Percentiles rank a stretch among this genome's conserved stretches.
Evolutionary conservation across 352 stramenopile genomes (phyloP).

Genomic region (Aphanomyces stellatus): DNA sequence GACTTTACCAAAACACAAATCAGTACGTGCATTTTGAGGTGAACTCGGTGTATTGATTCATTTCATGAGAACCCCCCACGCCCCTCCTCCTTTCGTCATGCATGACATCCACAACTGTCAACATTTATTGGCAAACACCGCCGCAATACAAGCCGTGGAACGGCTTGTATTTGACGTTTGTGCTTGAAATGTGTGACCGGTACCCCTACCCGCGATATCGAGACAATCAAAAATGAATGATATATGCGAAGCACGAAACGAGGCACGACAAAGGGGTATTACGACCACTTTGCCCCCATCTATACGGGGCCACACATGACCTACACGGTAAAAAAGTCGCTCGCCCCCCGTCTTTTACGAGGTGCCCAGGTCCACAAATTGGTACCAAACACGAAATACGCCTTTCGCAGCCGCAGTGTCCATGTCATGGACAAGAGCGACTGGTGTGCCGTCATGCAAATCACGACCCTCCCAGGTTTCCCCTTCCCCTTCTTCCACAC

Average conservation of each 20-base stretch:
- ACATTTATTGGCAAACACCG: conserved; percentile 5
- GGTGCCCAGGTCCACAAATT: neutral
- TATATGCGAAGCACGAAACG: neutral
- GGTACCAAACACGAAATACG: neutral
- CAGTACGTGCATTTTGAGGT: neutral
- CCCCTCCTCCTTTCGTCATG: neutral
- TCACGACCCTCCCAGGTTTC: neutral
- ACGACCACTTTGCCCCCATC: neutral
- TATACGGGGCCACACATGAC: conserved; percentile 3
- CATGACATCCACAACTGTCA: neutral
- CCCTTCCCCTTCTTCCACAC: neutral
- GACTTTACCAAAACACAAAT: conserved; percentile 7
- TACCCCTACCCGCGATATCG: neutral
- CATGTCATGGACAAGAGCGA: conserved; percentile 3
- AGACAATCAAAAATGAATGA: neutral
- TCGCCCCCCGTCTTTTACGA: neutral
- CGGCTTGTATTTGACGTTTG: neutral
- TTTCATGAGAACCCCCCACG: neutral
- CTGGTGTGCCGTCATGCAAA: conserved; percentile 2
- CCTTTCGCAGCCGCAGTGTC: neutral
- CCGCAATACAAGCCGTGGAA: conserved; percentile 3
- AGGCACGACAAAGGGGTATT: neutral
- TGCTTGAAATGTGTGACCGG: conserved; percentile 3
- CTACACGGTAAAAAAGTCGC: neutral
- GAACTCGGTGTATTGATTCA: neutral